Conservation (phyloP, 2,329 filamentous ascomycete genomes). For the Fusarium nematophilum region DNA sequence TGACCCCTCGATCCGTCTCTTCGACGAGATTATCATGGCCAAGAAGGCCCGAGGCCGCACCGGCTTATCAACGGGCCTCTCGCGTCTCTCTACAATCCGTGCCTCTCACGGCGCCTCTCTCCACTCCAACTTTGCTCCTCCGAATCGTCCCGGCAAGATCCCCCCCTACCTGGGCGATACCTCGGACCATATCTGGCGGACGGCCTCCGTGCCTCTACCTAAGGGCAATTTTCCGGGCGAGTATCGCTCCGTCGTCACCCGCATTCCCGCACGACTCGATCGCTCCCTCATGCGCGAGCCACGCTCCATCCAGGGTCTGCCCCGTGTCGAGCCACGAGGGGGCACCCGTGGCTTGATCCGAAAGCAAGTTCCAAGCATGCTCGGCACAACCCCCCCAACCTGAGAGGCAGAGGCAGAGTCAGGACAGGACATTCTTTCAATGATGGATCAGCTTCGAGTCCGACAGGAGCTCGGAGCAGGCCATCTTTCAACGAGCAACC, state of each 20-base stretch:
- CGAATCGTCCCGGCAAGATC: slow-evolving; percentile 54
- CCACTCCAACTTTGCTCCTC: slow-evolving; percentile 51
- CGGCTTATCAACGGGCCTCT: slow-evolving; percentile 73
- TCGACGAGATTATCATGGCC: slow-evolving; percentile 85
- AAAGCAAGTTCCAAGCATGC: slow-evolving; percentile 66
- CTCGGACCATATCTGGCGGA: slow-evolving; percentile 83
- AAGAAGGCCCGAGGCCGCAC: slow-evolving; percentile 77
- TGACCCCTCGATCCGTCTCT: slow-evolving; percentile 77
- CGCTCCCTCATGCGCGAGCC: slow-evolving; percentile 91
- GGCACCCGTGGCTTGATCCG: slow-evolving; percentile 61
- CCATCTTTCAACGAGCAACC: slow-evolving; percentile 7
- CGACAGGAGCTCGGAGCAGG: neutral
- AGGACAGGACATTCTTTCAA: neutral
- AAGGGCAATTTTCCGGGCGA: slow-evolving; percentile 71
- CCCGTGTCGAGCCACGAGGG: slow-evolving; percentile 66
- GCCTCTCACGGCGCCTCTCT: slow-evolving; percentile 64
- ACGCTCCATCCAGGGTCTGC: slow-evolving; percentile 88
- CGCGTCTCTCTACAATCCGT: slow-evolving; percentile 69
- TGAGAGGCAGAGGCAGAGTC: slow-evolving; percentile 37
- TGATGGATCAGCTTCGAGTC: neutral
- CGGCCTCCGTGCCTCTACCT: slow-evolving; percentile 69
- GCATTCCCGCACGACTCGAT: slow-evolving; percentile 86
- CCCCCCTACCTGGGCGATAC: slow-evolving; percentile 76
- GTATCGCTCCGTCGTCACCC: slow-evolving; percentile 69
- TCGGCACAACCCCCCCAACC: slow-evolving; percentile 55